Conservation (phyloP, 306 rosid genomes). For the Rubus parviflorus region DNA sequence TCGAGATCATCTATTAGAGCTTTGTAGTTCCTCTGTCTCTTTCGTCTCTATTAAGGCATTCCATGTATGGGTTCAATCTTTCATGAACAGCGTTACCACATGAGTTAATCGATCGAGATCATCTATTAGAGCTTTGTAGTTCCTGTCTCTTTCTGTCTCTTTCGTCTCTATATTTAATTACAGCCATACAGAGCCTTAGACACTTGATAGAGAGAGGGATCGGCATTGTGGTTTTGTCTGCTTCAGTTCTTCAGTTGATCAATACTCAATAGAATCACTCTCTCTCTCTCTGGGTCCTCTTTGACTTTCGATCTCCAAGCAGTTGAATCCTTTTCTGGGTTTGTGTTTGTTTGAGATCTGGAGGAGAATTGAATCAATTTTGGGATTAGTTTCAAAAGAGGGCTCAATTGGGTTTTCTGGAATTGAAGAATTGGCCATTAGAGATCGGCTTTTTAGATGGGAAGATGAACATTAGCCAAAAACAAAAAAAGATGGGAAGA, state of each 20-base stretch:
- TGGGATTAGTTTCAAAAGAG: constrained; percentile 35
- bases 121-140: no score
- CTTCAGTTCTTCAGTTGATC: constrained; percentile 6
- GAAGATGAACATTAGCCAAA: no score
- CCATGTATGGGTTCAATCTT: no score
- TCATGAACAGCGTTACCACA: no score
- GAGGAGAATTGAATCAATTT: constrained; percentile 23
- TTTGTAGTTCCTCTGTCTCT: constrained; percentile 38
- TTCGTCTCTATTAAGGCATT: no score
- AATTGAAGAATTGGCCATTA: constrained; percentile 23
- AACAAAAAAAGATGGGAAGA: no score
- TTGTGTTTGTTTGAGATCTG: background rate
- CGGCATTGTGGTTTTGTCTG: constrained; percentile 20
- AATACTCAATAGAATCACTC: constrained; percentile 17
- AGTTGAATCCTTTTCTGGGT: constrained; percentile 5
- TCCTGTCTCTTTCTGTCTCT: no score
- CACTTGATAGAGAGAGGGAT: constrained; percentile 20
- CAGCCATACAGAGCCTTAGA: constrained; percentile 45
- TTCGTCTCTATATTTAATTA: constrained; percentile 47
- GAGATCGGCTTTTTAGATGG: constrained; percentile 27
- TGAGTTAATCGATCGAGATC: no score
- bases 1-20: no score
- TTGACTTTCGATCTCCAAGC: constrained; percentile 9
- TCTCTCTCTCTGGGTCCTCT: background rate
- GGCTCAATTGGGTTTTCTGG: constrained; percentile 29